These are phyloP conservation scores for Cicer pinnatifidum DNA, from an alignment of 306 rosid genomes.

Conservation along the genomic window DNA sequence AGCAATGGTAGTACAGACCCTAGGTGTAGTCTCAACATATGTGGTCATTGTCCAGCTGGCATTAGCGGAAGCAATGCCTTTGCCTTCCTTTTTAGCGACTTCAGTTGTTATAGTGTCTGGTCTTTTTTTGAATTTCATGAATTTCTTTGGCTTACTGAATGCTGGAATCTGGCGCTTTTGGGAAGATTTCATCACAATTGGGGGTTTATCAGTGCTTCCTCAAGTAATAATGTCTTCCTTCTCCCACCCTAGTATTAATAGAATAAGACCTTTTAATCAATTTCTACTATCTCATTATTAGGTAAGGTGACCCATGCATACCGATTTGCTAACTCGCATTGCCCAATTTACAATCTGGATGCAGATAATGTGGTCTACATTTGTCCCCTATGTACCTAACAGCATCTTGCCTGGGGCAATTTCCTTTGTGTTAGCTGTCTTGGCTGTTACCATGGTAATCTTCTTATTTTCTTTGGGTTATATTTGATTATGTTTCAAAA, in stretches of 20 bases:
- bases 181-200: constrained; percentile 90
- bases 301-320: constrained; percentile 10
- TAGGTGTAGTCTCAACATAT: constrained; percentile 69
- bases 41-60: constrained; percentile 75
- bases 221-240: constrained; percentile 59
- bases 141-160: constrained; percentile 70
- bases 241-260: constrained; percentile 24
- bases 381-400: constrained; percentile 85
- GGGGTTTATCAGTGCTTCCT: constrained; percentile 84
- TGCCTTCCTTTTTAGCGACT: constrained; percentile 66
- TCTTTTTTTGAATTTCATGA: constrained; percentile 73
- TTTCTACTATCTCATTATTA: not conserved
- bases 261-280: constrained; percentile 18
- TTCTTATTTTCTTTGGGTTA: constrained; percentile 36
- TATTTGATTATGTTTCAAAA: constrained; percentile 34
- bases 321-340: constrained; percentile 27
- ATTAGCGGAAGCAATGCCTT: constrained; percentile 85
- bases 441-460: constrained; percentile 55
- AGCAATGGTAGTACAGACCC: constrained; percentile 80
- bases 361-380: constrained; percentile 99
- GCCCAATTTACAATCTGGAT: constrained; percentile 35
- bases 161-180: constrained; percentile 68
- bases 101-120: constrained; percentile 69
- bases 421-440: constrained; percentile 64
- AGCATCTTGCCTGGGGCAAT: constrained; percentile 76